Evolutionary conservation across 2,329 filamentous ascomycete species (phyloP).

Genomic region (Pestalotiopsis sp.): DNA sequence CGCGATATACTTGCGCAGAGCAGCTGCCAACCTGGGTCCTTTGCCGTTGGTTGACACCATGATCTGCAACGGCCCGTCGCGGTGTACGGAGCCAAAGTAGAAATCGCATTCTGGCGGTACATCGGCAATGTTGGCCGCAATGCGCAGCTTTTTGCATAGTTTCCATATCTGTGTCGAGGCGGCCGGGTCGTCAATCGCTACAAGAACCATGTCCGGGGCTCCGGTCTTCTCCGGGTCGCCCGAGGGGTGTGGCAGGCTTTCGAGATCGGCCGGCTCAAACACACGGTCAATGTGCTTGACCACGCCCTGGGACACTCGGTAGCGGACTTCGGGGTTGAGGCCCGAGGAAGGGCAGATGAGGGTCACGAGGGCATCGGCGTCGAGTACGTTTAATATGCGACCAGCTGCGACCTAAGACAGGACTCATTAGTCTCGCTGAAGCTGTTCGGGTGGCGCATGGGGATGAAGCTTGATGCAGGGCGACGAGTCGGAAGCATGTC

Average conservation of each 20-base stretch:
- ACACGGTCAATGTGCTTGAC: conserved; percentile 80
- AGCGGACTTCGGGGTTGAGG: conserved; percentile 85
- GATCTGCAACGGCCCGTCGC: conserved; percentile 92
- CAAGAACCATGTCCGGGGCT: conserved; percentile 78
- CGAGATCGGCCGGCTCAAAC: conserved; percentile 86
- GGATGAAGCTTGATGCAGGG: not conserved
- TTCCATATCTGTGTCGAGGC: conserved; percentile 93
- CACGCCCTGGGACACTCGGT: conserved; percentile 75
- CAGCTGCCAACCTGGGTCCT: conserved; percentile 85
- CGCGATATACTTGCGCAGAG: conserved; percentile 83
- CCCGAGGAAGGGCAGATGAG: conserved; percentile 80
- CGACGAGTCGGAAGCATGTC: not conserved
- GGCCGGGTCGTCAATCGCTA: conserved; percentile 88
- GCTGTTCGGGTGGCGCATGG: not conserved
- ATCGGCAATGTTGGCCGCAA: conserved; percentile 94
- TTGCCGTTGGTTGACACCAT: conserved; percentile 99
- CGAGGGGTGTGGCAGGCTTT: conserved; percentile 48
- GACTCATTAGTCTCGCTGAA: conserved; percentile 8
- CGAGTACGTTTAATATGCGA: conserved; percentile 86
- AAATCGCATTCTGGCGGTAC: conserved; percentile 97
- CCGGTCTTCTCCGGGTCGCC: conserved; percentile 13
- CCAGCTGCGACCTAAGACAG: conserved; percentile 82
- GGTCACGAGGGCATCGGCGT: conserved; percentile 89
- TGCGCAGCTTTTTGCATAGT: conserved; percentile 80
- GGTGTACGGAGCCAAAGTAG: conserved; percentile 95